phyloP scores from a whole-genome alignment of 2,329 filamentous ascomycete genomes.

The Coniosporium tulheliwenetii region DNA sequence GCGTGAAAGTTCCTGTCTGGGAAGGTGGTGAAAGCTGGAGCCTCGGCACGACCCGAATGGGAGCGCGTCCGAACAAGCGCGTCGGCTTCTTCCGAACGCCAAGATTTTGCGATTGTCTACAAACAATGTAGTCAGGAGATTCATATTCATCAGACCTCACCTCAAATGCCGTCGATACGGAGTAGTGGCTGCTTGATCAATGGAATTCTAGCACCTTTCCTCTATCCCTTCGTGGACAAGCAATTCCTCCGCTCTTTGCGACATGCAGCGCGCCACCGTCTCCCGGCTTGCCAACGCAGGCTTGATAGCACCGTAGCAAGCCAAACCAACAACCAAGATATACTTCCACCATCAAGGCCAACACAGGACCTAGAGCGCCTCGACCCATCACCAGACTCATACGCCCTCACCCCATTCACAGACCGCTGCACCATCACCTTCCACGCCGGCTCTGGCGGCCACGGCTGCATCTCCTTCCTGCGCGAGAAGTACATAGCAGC shows the following conservation, averaged over 20 bases:
- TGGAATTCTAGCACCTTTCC: conserved; percentile 26
- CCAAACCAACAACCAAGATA: not conserved
- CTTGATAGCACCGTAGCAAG: conserved; percentile 9
- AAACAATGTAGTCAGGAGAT: too few species aligned
- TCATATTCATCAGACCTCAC: too few species aligned
- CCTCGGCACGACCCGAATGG: too few species aligned
- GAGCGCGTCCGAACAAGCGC: too few species aligned
- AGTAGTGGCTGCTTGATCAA: conserved; percentile 8
- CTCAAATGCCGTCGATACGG: too few species aligned
- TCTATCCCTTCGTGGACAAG: conserved; percentile 26
- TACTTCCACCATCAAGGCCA: not conserved
- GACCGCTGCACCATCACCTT: conserved; percentile 71
- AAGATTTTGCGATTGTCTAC: too few species aligned
- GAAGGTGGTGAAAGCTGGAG: too few species aligned
- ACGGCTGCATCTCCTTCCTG: conserved; percentile 87
- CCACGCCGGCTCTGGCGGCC: conserved; percentile 66
- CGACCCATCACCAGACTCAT: conserved; percentile 62
- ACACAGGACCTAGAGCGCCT: not conserved
- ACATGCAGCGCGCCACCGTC: conserved; percentile 6
- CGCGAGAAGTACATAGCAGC: conserved; percentile 80
- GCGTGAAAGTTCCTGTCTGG: too few species aligned
- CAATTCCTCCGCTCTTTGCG: conserved; percentile 4
- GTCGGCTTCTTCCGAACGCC: too few species aligned
- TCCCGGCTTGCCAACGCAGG: conserved; percentile 13
- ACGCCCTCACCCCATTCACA: conserved; percentile 66